phyloP scores from a whole-genome alignment of 768 basidiomycete genomes.

The Mycena maculata region DNA sequence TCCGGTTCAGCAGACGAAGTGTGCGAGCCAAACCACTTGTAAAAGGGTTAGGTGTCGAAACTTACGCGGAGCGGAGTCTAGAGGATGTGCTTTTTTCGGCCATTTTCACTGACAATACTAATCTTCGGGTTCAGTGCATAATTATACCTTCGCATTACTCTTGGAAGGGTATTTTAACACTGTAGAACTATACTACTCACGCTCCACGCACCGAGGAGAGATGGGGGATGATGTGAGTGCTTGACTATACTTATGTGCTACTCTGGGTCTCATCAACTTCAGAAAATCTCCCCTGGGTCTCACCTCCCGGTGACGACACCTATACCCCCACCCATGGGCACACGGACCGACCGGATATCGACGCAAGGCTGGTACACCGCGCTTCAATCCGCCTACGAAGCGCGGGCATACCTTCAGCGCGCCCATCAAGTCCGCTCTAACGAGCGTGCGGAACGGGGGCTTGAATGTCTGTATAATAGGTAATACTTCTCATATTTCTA shows the following conservation, averaged over 20 bases:
- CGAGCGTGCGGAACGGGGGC: background rate
- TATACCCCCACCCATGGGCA: background rate
- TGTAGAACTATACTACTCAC: background rate
- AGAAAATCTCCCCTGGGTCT: background rate
- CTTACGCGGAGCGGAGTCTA: background rate
- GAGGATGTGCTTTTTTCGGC: background rate
- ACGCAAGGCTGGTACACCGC: background rate
- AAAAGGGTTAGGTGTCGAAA: too few species aligned
- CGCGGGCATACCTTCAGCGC: background rate
- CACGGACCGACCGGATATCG: background rate
- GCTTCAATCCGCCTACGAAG: background rate
- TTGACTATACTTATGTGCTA: background rate
- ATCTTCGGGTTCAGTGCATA: background rate
- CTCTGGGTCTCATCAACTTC: background rate
- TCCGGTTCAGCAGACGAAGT: background rate
- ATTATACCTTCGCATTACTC: background rate
- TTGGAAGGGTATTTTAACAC: background rate
- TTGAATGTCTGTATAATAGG: background rate
- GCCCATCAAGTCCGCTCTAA: background rate
- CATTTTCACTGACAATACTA: background rate
- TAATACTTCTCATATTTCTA: background rate
- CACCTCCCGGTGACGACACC: background rate
- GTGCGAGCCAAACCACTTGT: too few species aligned
- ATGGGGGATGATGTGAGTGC: background rate
- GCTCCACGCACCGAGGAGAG: background rate